Conservation (phyloP, 2,329 filamentous ascomycete species). For the Talaromyces sp. region DNA sequence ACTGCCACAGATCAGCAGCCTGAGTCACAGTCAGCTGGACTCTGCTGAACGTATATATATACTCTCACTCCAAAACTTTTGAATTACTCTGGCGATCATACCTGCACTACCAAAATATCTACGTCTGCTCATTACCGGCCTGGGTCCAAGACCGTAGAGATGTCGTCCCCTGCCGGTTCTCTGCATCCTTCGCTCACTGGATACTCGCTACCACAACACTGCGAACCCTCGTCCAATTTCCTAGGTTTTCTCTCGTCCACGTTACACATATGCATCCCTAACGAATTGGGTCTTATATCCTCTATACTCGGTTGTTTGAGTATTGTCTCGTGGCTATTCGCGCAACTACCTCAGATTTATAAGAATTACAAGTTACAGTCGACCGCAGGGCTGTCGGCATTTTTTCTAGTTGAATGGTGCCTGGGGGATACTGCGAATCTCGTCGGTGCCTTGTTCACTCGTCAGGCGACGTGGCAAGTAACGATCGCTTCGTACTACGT, state of each 20-base stretch:
- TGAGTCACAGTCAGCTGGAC: conserved; percentile 7
- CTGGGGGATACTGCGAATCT: conserved; percentile 63
- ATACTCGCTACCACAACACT: conserved; percentile 52
- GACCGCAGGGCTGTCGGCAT: conserved; percentile 62
- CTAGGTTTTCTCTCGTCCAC: conserved; percentile 56
- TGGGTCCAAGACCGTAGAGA: not conserved
- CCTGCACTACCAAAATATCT: not conserved
- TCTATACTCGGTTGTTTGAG: conserved; percentile 59
- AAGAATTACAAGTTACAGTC: conserved; percentile 64
- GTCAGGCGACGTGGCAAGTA: conserved; percentile 65
- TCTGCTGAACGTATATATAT: not conserved
- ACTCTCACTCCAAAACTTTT: not conserved
- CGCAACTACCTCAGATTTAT: conserved; percentile 66
- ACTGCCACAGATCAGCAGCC: not conserved
- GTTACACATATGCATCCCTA: conserved; percentile 62
- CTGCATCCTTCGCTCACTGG: not conserved
- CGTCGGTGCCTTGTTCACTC: conserved; percentile 60
- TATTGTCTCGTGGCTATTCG: conserved; percentile 66
- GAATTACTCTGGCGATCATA: no score
- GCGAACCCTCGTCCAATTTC: conserved; percentile 58
- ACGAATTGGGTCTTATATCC: conserved; percentile 60
- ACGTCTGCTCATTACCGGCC: no score
- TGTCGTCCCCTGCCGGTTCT: not conserved
- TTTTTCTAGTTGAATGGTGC: conserved; percentile 65
- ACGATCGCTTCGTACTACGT: conserved; percentile 65